A percentile compares a stretch with the other conserved stretches of the same genome.
These are phyloP conservation scores for Silybum marianum DNA, from an alignment of 129 eudicot genomes.

Conservation along the genomic window DNA sequence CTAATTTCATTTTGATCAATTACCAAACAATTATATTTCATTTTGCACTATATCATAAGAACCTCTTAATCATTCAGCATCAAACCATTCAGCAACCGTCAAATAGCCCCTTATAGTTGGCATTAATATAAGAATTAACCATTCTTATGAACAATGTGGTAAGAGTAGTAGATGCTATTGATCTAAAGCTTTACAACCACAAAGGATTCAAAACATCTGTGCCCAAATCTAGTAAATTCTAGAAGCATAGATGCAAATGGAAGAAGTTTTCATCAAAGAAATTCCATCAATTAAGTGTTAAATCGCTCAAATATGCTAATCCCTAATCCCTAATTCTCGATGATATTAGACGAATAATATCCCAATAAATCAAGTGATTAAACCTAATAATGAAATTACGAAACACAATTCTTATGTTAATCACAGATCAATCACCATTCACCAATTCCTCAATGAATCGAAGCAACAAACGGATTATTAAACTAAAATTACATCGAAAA, in stretches of 20 bases:
- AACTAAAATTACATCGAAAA: neutral
- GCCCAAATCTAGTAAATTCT: conserved; percentile 13
- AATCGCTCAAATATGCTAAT: neutral
- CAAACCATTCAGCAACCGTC: no score
- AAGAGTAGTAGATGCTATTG: neutral
- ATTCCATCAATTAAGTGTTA: conserved; percentile 11
- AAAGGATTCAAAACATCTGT: neutral
- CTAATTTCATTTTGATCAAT: no score
- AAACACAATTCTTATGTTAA: conserved; percentile 1
- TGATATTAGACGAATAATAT: neutral
- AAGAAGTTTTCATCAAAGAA: neutral
- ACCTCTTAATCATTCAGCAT: no score
- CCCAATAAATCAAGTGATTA: conserved; percentile 4
- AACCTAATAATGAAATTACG: neutral
- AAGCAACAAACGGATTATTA: neutral
- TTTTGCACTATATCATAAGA: no score
- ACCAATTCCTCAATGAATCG: neutral
- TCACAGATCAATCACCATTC: conserved; percentile 15
- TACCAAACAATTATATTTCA: no score
- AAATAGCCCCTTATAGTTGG: no score
- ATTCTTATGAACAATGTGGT: neutral
- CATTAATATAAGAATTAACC: neutral
- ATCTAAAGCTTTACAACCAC: conserved; percentile 4
- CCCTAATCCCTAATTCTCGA: neutral
- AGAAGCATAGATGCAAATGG: neutral